phyloP scores from a whole-genome alignment of 805 yeast genomes.

The Yarrowia bubula region DNA sequence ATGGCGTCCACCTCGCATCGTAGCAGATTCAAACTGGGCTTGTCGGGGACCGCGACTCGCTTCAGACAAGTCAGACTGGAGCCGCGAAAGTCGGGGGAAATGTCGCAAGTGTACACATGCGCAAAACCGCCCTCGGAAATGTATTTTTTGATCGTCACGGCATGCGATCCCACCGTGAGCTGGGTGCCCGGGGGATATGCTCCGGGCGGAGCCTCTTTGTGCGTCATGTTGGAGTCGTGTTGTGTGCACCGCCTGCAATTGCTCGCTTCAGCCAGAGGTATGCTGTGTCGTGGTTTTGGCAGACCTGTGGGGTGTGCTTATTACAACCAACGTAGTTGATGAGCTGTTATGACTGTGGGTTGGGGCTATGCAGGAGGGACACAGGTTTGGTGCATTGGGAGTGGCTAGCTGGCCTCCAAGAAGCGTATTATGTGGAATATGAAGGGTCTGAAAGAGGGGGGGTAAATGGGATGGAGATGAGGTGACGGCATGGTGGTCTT shows the following conservation, averaged over 20 bases:
- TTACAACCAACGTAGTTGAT: conserved; percentile 10
- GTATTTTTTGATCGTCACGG: conserved; percentile 64
- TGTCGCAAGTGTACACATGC: conserved; percentile 79
- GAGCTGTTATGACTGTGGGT: conserved; percentile 27
- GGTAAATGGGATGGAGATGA: too few species aligned
- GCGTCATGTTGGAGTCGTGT: conserved; percentile 22
- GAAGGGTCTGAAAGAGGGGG: too few species aligned
- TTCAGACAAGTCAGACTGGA: conserved; percentile 71
- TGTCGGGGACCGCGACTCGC: conserved; percentile 93
- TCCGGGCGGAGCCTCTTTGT: conserved; percentile 48
- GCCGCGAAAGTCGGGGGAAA: conserved; percentile 60
- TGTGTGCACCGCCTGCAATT: conserved; percentile 24
- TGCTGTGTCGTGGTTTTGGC: conserved; percentile 17
- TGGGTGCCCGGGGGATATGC: conserved; percentile 74
- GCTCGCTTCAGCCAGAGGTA: conserved; percentile 18
- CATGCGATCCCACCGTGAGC: conserved; percentile 81
- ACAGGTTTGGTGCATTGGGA: conserved; percentile 22
- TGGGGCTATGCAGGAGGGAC: conserved; percentile 27
- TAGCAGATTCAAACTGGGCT: conserved; percentile 72
- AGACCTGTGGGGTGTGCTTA: conserved; percentile 8
- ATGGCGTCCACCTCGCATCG: conserved; percentile 97
- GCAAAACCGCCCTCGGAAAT: conserved; percentile 93
- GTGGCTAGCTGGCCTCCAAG: not conserved
- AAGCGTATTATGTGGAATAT: not conserved
- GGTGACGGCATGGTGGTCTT: too few species aligned